These are phyloP conservation scores for Diplocarpon mali DNA, from an alignment of 2,329 filamentous ascomycete genomes.

Conservation along the genomic window DNA sequence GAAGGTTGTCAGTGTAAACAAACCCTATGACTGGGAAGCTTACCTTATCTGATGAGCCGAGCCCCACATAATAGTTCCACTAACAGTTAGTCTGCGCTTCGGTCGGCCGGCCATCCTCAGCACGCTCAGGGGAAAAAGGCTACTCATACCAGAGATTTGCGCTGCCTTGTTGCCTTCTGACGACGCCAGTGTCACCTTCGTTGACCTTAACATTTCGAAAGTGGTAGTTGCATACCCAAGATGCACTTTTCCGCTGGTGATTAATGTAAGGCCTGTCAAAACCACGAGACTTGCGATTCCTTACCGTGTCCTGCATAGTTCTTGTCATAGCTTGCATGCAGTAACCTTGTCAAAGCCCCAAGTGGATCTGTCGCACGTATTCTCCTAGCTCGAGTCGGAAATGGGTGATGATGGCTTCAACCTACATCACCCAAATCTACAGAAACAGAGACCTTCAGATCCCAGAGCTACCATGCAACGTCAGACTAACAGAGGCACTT, in stretches of 20 bases:
- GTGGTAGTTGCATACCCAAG: neutral
- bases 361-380: slow-evolving; percentile 9
- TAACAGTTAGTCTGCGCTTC: neutral
- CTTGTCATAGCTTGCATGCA: slow-evolving; percentile 2
- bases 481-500: slow-evolving; percentile 20
- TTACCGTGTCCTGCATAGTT: slow-evolving; percentile 1
- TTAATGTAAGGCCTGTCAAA: neutral
- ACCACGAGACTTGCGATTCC: neutral
- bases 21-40: neutral
- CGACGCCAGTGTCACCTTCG: neutral
- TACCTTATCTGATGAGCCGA: no score
- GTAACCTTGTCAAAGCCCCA: slow-evolving; percentile 6
- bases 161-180: neutral
- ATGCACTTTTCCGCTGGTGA: neutral
- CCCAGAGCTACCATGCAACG: slow-evolving; percentile 10
- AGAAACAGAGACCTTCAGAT: slow-evolving; percentile 2
- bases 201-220: neutral
- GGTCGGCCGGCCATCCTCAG: neutral
- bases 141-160: neutral
- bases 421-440: slow-evolving; percentile 5
- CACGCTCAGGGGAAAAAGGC: slow-evolving; percentile 2
- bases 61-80: neutral
- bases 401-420: slow-evolving; percentile 7
- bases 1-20: neutral
- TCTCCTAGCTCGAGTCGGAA: slow-evolving; percentile 3